phyloP scores from a whole-genome alignment of 2,329 filamentous ascomycete genomes.

The Ophiostoma tasmaniense region DNA sequence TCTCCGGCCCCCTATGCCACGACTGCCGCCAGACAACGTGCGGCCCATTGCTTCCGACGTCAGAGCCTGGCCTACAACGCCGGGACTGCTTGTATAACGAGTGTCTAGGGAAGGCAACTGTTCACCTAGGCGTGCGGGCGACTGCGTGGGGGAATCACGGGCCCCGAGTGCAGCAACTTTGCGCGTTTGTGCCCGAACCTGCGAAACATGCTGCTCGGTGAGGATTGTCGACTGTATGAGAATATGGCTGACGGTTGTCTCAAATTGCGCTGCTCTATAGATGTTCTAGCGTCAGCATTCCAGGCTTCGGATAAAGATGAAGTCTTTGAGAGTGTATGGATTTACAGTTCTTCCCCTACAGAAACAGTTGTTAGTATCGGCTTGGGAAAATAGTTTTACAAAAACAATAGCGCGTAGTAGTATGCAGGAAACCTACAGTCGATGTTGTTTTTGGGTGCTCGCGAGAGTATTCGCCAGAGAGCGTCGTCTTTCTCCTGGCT shows the following conservation, averaged over 20 bases:
- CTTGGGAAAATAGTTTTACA: background rate
- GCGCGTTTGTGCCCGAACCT: conserved; percentile 83
- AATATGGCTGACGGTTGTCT: conserved; percentile 80
- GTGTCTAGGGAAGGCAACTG: background rate
- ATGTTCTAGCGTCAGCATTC: background rate
- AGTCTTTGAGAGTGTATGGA: background rate
- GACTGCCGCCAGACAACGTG: conserved; percentile 38
- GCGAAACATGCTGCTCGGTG: conserved; percentile 81
- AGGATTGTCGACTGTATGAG: conserved; percentile 91
- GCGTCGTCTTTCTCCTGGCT: conserved; percentile 75
- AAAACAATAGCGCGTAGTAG: background rate
- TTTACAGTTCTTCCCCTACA: conserved; percentile 61
- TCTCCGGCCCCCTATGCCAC: background rate
- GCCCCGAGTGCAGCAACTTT: conserved; percentile 45
- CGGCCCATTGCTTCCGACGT: conserved; percentile 42
- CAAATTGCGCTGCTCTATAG: conserved; percentile 61
- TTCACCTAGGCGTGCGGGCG: conserved; percentile 40
- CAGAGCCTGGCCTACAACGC: background rate
- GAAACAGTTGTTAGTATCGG: background rate
- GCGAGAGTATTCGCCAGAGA: conserved; percentile 84
- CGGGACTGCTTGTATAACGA: conserved; percentile 20
- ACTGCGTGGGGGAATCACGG: conserved; percentile 46
- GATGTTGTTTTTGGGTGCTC: conserved; percentile 71
- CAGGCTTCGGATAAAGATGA: background rate
- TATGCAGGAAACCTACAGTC: conserved; percentile 55